Evolutionary conservation across 345 rosid species (phyloP).

Genomic region (Eucalyptus decipiens): DNA sequence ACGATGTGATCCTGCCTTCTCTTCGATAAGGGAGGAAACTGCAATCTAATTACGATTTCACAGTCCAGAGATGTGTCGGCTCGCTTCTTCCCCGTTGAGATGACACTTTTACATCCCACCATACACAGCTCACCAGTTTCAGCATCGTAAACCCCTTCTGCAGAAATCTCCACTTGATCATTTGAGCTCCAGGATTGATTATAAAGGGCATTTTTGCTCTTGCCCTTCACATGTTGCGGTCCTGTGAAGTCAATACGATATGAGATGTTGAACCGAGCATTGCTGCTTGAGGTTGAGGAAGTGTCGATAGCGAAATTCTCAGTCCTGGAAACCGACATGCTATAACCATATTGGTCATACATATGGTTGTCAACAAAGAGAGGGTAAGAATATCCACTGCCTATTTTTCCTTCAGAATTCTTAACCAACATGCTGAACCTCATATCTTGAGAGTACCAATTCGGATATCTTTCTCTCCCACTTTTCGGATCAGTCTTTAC

Average conservation of each 20-base stretch:
- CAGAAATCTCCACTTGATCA: conserved; percentile 7
- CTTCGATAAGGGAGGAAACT: conserved; percentile 23
- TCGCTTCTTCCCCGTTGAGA: background rate
- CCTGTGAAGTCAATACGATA: conserved; percentile 8
- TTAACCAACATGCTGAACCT: conserved; percentile 4
- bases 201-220: background rate
- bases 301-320: background rate
- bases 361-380: conserved; percentile 16
- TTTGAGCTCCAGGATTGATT: background rate
- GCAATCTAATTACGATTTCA: conserved; percentile 13
- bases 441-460: conserved; percentile 14
- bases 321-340: background rate
- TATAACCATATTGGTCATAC: background rate
- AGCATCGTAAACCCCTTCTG: conserved; percentile 40
- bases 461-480: conserved; percentile 9
- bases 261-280: conserved; percentile 9
- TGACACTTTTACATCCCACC: conserved; percentile 32
- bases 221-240: background rate
- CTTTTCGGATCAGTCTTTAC: background rate
- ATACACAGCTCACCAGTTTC: conserved; percentile 30
- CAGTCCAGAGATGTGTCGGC: conserved; percentile 17
- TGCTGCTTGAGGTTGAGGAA: background rate
- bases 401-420: background rate
- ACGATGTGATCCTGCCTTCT: background rate
- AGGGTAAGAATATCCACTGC: conserved; percentile 18